phyloP scores from a whole-genome alignment of 768 basidiomycete genomes.

The Boletus reticulatus region DNA sequence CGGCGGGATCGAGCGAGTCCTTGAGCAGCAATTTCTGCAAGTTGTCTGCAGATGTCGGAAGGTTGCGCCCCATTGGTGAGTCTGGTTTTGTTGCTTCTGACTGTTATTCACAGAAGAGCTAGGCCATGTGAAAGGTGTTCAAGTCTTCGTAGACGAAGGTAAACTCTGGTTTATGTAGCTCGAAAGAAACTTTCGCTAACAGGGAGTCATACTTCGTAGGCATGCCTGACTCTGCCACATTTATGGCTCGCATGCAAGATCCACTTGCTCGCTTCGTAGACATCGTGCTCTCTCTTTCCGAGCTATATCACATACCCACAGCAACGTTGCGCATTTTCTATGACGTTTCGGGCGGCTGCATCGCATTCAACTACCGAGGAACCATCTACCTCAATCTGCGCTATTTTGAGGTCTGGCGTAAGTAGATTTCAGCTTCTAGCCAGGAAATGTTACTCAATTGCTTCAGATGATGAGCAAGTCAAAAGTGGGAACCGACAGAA shows the following conservation, averaged over 20 bases:
- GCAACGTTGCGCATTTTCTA: constrained; percentile 78
- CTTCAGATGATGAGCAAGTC: not conserved
- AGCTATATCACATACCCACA: constrained; percentile 67
- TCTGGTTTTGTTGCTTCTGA: not conserved
- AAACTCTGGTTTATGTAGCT: not conserved
- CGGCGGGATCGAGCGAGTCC: not conserved
- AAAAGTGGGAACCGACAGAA: not conserved
- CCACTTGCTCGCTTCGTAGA: constrained; percentile 67
- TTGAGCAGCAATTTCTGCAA: not conserved
- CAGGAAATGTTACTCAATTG: not conserved
- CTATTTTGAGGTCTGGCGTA: constrained; percentile 50
- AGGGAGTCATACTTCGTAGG: not conserved
- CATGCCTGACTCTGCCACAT: constrained; percentile 34
- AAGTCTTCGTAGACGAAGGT: constrained; percentile 64
- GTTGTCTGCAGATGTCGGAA: not conserved
- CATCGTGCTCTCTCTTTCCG: constrained; percentile 57
- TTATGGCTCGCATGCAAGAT: constrained; percentile 48
- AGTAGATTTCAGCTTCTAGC: constrained; percentile 25
- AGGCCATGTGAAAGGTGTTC: constrained; percentile 37
- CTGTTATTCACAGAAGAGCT: not conserved
- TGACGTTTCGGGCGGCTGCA: constrained; percentile 70
- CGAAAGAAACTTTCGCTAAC: not conserved
- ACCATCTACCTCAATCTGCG: constrained; percentile 78
- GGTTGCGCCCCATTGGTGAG: not conserved
- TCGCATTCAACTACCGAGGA: constrained; percentile 88